Percentiles rank a stretch among this genome's conserved stretches.
Conservation (phyloP, 1,284 basidiomycete species). For the Pyrrhoderma noxium region DNA sequence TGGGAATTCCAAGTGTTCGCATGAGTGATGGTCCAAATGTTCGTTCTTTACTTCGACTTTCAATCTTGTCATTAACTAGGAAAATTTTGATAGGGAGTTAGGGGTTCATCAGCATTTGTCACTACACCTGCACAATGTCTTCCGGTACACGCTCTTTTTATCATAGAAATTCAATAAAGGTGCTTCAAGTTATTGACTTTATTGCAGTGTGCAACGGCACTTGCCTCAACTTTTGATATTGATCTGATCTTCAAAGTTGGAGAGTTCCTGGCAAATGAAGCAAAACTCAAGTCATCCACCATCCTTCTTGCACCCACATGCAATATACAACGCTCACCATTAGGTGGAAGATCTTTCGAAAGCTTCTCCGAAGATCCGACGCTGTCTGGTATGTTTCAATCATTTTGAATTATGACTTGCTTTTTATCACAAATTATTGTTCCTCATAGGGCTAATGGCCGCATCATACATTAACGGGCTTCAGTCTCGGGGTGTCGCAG, state of each 20-base stretch:
- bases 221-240: constrained; percentile 58
- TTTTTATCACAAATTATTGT: background rate
- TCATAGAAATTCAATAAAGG: background rate
- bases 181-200: background rate
- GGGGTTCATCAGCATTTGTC: constrained; percentile 60
- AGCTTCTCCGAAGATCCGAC: constrained; percentile 64
- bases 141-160: constrained; percentile 35
- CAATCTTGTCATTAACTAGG: constrained; percentile 4
- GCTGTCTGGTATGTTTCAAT: constrained; percentile 41
- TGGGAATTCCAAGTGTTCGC: constrained; percentile 54
- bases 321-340: constrained; percentile 60
- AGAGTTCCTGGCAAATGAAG: constrained; percentile 50
- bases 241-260: constrained; percentile 49
- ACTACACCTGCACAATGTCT: constrained; percentile 56
- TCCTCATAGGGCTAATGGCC: constrained; percentile 42
- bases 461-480: constrained; percentile 61
- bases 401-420: background rate
- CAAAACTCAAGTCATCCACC: constrained; percentile 56
- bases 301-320: constrained; percentile 61
- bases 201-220: constrained; percentile 56
- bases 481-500: constrained; percentile 55
- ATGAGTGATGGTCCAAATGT: constrained; percentile 66
- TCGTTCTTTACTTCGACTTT: constrained; percentile 15
- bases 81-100: constrained; percentile 40
- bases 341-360: constrained; percentile 61